These are phyloP conservation scores for Shiraia bambusicola DNA, from an alignment of 2,329 filamentous ascomycete genomes.

Conservation along the genomic window DNA sequence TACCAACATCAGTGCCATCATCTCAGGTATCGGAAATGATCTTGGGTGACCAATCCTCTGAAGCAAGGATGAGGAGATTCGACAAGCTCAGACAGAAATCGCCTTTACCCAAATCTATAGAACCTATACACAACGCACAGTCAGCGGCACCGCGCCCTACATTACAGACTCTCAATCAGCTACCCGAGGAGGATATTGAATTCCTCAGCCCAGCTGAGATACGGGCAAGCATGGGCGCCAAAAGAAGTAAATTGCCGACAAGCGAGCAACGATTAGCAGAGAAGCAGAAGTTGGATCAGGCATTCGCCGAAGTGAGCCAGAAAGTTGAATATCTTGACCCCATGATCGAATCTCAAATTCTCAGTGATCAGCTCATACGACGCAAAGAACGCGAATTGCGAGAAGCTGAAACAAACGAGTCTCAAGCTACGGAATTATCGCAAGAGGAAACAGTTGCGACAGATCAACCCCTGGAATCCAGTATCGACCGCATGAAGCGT, in stretches of 20 bases:
- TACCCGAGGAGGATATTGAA: slow-evolving; percentile 46
- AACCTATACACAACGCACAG: neutral
- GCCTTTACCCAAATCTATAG: neutral
- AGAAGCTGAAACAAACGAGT: neutral
- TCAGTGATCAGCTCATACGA: slow-evolving; percentile 35
- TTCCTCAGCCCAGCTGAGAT: slow-evolving; percentile 45
- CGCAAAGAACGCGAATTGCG: slow-evolving; percentile 25
- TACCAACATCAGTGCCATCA: neutral
- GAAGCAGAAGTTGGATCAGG: slow-evolving; percentile 31
- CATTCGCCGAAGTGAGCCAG: slow-evolving; percentile 20
- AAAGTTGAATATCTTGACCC: slow-evolving; percentile 18
- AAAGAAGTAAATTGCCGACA: slow-evolving; percentile 8
- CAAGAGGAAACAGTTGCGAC: neutral
- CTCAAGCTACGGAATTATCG: neutral
- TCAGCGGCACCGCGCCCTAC: slow-evolving; percentile 13
- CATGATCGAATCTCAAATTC: slow-evolving; percentile 25
- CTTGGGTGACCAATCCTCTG: neutral
- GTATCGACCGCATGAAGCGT: slow-evolving; percentile 31
- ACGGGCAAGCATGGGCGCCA: slow-evolving; percentile 47
- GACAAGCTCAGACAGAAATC: neutral
- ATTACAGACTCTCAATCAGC: slow-evolving; percentile 32
- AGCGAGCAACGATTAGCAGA: slow-evolving; percentile 16
- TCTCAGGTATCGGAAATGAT: neutral
- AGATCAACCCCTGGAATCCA: slow-evolving; percentile 20
- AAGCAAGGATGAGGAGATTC: neutral